Evolutionary conservation across 257 asterid species (phyloP).

Genomic region (Avicennia marina): DNA sequence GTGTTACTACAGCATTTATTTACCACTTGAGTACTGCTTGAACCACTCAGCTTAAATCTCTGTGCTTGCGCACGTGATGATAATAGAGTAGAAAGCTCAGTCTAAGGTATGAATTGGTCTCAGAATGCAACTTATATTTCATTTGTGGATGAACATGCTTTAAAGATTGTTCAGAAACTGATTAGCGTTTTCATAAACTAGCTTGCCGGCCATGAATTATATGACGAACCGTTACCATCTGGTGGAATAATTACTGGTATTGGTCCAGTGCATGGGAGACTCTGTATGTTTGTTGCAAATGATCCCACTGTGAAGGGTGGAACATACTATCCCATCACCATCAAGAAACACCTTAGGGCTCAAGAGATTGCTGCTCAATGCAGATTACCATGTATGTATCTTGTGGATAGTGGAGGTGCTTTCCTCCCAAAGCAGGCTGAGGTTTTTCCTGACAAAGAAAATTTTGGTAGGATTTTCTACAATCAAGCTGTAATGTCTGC

Average conservation of each 20-base stretch:
- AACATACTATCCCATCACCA: slow-evolving; percentile 87
- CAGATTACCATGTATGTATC: slow-evolving; percentile 87
- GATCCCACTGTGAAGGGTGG: slow-evolving; percentile 99
- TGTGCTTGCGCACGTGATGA: not conserved
- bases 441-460: slow-evolving; percentile 92
- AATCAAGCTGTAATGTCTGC: slow-evolving; percentile 93
- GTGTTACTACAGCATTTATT: not conserved
- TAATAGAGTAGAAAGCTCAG: not conserved
- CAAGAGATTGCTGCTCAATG: slow-evolving; percentile 92
- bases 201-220: slow-evolving; percentile 95
- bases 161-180: slow-evolving; percentile 16
- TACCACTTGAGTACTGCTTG: not conserved
- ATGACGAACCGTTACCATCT: slow-evolving; percentile 85
- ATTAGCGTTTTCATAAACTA: slow-evolving; percentile 25
- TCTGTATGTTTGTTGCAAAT: slow-evolving; percentile 94
- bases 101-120: not conserved
- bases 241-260: slow-evolving; percentile 94
- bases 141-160: slow-evolving; percentile 4
- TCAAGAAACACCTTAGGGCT: slow-evolving; percentile 97
- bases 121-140: not conserved
- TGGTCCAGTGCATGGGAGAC: slow-evolving; percentile 86
- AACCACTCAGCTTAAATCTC: slow-evolving; percentile 5
- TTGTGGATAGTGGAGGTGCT: slow-evolving; percentile 99
- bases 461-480: slow-evolving; percentile 92
- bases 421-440: slow-evolving; percentile 98